Evolutionary conservation across 2,329 filamentous ascomycete species (phyloP).

Genomic region (Botryotinia convoluta): DNA sequence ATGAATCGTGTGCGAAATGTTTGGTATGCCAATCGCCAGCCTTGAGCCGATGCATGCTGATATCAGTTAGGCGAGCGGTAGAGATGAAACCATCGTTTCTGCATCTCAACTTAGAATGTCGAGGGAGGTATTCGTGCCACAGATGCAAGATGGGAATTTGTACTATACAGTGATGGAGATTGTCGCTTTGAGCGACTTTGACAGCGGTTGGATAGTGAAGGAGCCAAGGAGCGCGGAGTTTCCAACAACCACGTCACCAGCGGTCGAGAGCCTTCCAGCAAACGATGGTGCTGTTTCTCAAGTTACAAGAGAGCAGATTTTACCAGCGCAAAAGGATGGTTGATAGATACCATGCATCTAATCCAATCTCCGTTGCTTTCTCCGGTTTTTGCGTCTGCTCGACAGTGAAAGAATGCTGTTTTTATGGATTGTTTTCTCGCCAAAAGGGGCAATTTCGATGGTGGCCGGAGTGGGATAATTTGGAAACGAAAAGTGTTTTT

Average conservation of each 20-base stretch:
- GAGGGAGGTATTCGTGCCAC: slow-evolving; percentile 47
- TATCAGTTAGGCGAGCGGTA: slow-evolving; percentile 47
- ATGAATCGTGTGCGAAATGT: slow-evolving; percentile 49
- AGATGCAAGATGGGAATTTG: slow-evolving; percentile 46
- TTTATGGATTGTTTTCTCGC: neutral
- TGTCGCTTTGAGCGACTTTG: slow-evolving; percentile 37
- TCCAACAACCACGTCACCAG: slow-evolving; percentile 29
- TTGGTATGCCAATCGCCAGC: slow-evolving; percentile 43
- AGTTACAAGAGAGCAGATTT: neutral
- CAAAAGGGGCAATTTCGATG: neutral
- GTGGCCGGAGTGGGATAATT: neutral
- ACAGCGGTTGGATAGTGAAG: slow-evolving; percentile 36
- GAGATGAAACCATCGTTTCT: slow-evolving; percentile 38
- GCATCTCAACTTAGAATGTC: slow-evolving; percentile 32
- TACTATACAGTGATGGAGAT: slow-evolving; percentile 50
- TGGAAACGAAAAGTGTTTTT: neutral
- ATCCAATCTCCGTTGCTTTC: neutral
- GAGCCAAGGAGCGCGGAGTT: slow-evolving; percentile 25
- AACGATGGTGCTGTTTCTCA: slow-evolving; percentile 23
- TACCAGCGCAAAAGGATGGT: neutral
- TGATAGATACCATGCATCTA: neutral
- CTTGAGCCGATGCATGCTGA: slow-evolving; percentile 16
- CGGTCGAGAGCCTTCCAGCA: slow-evolving; percentile 26
- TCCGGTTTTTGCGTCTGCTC: neutral
- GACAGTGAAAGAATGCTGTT: neutral